These are phyloP conservation scores for Hypoxylon lienhwacheense DNA, from an alignment of 495 filamentous ascomycete genomes.

Conservation along the genomic window DNA sequence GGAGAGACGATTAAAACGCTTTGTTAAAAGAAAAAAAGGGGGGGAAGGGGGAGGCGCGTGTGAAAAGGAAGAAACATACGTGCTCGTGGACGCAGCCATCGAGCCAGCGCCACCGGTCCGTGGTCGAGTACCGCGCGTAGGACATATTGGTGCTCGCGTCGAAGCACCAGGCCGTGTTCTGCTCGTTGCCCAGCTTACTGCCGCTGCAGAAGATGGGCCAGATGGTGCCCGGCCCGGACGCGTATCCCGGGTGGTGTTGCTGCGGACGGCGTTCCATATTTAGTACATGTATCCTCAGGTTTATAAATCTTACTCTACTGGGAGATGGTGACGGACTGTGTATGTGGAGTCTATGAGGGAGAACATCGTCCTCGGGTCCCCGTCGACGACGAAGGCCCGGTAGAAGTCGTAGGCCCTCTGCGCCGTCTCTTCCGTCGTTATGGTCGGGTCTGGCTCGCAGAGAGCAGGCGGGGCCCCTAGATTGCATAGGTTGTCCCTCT, in stretches of 20 bases:
- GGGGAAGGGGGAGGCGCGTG: too few relatives aligned
- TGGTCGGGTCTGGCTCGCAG: constrained; percentile 43
- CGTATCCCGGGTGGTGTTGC: constrained; percentile 52
- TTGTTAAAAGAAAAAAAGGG: too few relatives aligned
- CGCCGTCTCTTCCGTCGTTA: constrained; percentile 51
- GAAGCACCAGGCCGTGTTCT: constrained; percentile 48
- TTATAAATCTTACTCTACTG: neutral
- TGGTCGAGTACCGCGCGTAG: constrained; percentile 48
- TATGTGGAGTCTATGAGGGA: constrained; percentile 49
- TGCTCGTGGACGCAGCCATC: constrained; percentile 54
- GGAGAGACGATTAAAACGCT: neutral
- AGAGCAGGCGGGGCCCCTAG: constrained; percentile 44
- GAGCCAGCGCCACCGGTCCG: constrained; percentile 51
- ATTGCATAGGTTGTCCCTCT: constrained; percentile 50
- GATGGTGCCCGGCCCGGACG: constrained; percentile 44
- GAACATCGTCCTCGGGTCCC: constrained; percentile 52
- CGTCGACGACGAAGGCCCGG: constrained; percentile 52
- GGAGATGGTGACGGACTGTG: constrained; percentile 33
- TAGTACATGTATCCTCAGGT: neutral
- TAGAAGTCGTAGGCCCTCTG: constrained; percentile 52
- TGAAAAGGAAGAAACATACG: too few relatives aligned
- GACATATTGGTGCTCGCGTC: constrained; percentile 53
- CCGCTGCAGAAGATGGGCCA: constrained; percentile 51
- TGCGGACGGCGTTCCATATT: constrained; percentile 16
- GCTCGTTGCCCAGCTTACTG: constrained; percentile 44